phyloP scores from a whole-genome alignment of 495 filamentous ascomycete genomes.

The Elasticomyces elasticus region DNA sequence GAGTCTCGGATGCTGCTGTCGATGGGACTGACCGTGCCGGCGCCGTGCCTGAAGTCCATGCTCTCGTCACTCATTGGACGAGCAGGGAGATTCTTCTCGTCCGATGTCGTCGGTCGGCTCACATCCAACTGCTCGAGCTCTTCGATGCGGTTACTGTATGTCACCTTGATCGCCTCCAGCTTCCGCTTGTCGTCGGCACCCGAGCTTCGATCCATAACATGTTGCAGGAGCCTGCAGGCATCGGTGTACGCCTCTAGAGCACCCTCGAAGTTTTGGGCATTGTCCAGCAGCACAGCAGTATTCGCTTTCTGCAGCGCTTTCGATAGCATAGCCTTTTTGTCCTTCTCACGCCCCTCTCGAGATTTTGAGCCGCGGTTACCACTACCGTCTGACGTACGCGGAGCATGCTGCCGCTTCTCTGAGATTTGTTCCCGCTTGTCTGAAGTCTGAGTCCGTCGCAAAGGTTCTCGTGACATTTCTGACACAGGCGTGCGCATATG shows the following conservation, averaged over 20 bases:
- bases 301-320: constrained; percentile 91
- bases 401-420: too few relatives aligned
- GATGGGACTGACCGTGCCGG: constrained; percentile 14
- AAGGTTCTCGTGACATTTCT: neutral
- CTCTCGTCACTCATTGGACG: constrained; percentile 64
- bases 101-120: constrained; percentile 30
- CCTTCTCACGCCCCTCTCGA: constrained; percentile 30
- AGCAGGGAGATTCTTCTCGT: constrained; percentile 46
- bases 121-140: constrained; percentile 65
- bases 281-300: constrained; percentile 86
- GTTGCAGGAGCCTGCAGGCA: constrained; percentile 71
- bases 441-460: neutral
- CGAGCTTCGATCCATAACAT: constrained; percentile 75
- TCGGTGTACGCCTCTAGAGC: constrained; percentile 86
- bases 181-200: constrained; percentile 77
- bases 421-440: constrained; percentile 2
- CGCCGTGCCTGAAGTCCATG: neutral
- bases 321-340: constrained; percentile 81
- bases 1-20: constrained; percentile 24
- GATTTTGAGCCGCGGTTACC: constrained; percentile 9
- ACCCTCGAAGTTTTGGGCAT: constrained; percentile 86
- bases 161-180: constrained; percentile 76
- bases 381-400: neutral
- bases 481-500: constrained; percentile 2
- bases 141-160: constrained; percentile 77